These are phyloP conservation scores for Vaccinium macrocarpon DNA, from an alignment of 148 eudicot species.

Conservation along the genomic window DNA sequence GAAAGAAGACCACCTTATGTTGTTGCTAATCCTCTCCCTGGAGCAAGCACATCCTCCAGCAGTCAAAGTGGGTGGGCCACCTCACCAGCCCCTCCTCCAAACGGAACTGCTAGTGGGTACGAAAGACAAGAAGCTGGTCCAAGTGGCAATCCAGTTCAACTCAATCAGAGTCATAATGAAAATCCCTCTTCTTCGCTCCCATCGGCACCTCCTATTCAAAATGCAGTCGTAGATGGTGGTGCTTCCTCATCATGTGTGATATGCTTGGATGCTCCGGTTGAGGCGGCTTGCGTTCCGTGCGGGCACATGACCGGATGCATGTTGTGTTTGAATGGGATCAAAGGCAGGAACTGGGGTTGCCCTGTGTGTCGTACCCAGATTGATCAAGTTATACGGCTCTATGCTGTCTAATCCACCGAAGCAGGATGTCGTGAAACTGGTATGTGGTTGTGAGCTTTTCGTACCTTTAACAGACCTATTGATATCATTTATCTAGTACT, in stretches of 20 bases:
- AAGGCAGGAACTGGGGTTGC: constrained; percentile 84
- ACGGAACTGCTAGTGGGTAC: constrained; percentile 30
- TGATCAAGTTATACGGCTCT: constrained; percentile 71
- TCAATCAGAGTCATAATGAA: constrained; percentile 13
- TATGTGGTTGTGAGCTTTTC: constrained; percentile 12
- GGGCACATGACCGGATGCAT: constrained; percentile 99
- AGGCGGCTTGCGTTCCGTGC: constrained; percentile 93
- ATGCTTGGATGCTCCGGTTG: constrained; percentile 88
- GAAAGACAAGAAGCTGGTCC: constrained; percentile 36
- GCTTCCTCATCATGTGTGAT: constrained; percentile 70
- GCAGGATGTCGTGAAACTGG: neutral
- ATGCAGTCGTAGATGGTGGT: constrained; percentile 21
- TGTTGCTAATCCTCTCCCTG: constrained; percentile 19
- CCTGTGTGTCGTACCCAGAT: constrained; percentile 85
- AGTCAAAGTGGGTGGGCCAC: neutral
- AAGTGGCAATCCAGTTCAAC: constrained; percentile 28
- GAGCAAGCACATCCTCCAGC: constrained; percentile 36
- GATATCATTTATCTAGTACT: neutral
- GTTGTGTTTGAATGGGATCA: constrained; percentile 78
- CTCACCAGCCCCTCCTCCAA: constrained; percentile 19
- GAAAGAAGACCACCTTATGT: constrained; percentile 31
- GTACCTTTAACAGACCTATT: neutral
- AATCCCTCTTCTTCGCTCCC: constrained; percentile 38
- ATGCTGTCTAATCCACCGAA: constrained; percentile 52
- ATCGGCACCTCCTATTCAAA: constrained; percentile 57